Percentiles rank a stretch among this genome's conserved stretches.
These are phyloP conservation scores for Batkoa obscura DNA, from an alignment of 371 early-diverging fungal genomes.

Conservation along the genomic window DNA sequence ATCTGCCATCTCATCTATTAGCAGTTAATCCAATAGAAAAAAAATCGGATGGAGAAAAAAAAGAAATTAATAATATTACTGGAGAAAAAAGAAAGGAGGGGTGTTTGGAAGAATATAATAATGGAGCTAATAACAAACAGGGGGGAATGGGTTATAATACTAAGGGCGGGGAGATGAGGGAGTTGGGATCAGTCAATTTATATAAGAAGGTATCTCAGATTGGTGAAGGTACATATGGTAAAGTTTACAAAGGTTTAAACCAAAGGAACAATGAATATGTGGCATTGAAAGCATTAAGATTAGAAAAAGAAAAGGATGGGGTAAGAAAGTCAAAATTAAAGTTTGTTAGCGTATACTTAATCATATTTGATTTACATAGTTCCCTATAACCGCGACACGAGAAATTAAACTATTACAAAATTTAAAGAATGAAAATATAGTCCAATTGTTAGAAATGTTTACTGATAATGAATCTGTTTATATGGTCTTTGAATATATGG, in stretches of 20 bases:
- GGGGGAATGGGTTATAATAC: too few species aligned
- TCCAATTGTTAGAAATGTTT: conserved; percentile 71
- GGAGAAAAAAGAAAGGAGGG: too few species aligned
- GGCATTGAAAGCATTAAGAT: conserved; percentile 65
- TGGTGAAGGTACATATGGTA: conserved; percentile 25
- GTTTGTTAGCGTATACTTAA: neutral
- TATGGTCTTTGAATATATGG: conserved; percentile 96
- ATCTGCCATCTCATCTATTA: too few species aligned
- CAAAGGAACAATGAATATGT: conserved; percentile 38
- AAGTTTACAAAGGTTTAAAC: conserved; percentile 65
- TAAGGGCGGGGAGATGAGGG: too few species aligned
- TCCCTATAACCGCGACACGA: conserved; percentile 88
- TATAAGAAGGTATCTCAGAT: conserved; percentile 13
- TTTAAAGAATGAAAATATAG: conserved; percentile 65
- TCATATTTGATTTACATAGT: conserved; percentile 15
- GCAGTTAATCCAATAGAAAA: too few species aligned
- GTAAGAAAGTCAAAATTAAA: conserved; percentile 15
- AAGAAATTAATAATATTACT: too few species aligned
- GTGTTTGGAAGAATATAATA: too few species aligned
- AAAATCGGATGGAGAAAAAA: too few species aligned
- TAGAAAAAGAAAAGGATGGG: conserved; percentile 68
- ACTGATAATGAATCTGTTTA: conserved; percentile 49
- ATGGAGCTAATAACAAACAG: too few species aligned
- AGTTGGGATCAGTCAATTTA: neutral
- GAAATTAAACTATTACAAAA: conserved; percentile 73